Conservation (phyloP, 768 basidiomycete species). For the Plicaturopsis crispa region DNA sequence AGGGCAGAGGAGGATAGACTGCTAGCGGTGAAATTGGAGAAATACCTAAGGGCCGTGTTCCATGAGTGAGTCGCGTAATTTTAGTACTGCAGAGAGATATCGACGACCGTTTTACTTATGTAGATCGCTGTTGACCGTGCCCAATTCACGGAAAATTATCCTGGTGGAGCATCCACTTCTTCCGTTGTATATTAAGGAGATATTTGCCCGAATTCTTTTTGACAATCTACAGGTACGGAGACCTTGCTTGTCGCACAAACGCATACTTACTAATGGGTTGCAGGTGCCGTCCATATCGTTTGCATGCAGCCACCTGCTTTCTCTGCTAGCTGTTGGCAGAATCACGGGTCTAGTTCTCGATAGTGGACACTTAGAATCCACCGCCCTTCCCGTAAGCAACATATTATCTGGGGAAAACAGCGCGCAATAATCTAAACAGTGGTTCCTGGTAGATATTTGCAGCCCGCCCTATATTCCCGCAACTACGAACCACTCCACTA, state of each 20-base stretch:
- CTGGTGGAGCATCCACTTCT: constrained; percentile 85
- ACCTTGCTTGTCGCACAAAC: neutral
- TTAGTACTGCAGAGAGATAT: too few species aligned
- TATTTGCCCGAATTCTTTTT: constrained; percentile 79
- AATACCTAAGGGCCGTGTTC: constrained; percentile 69
- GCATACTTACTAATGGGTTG: neutral
- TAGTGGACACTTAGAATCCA: constrained; percentile 87
- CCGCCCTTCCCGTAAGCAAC: constrained; percentile 69
- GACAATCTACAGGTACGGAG: constrained; percentile 74
- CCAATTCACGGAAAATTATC: constrained; percentile 92
- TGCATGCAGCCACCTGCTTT: constrained; percentile 79
- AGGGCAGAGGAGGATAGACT: constrained; percentile 69
- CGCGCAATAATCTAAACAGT: too few species aligned
- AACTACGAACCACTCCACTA: constrained; percentile 76
- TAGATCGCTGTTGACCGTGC: constrained; percentile 89
- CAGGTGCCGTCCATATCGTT: constrained; percentile 95
- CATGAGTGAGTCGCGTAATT: constrained; percentile 75
- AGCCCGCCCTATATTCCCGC: constrained; percentile 79
- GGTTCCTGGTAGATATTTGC: constrained; percentile 67
- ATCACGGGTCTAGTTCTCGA: constrained; percentile 94
- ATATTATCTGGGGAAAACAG: neutral
- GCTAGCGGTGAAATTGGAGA: constrained; percentile 63
- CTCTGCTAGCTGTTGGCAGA: constrained; percentile 78
- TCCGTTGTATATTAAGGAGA: constrained; percentile 82
- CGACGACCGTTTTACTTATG: too few species aligned